These are phyloP conservation scores for Telfairia occidentalis DNA, from an alignment of 331 rosid genomes.

Conservation along the genomic window DNA sequence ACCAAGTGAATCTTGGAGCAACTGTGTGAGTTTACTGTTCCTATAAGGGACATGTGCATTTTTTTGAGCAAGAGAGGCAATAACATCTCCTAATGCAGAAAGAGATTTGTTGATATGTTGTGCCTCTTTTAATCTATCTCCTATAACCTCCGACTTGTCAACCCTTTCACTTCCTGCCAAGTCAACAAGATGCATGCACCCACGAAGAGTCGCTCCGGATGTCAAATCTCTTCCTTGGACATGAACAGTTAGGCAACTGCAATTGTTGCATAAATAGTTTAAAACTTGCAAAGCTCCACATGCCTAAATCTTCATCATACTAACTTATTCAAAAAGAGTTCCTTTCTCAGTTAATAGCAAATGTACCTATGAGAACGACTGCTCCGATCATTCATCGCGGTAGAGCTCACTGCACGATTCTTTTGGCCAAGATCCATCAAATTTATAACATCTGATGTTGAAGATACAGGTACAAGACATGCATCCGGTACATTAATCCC, in stretches of 20 bases:
- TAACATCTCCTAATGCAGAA: slow-evolving; percentile 92
- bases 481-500: slow-evolving; percentile 90
- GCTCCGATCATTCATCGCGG: slow-evolving; percentile 82
- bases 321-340: background rate
- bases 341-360: background rate
- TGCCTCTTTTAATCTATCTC: slow-evolving; percentile 93
- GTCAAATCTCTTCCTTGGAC: slow-evolving; percentile 72
- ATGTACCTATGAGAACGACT: slow-evolving; percentile 87
- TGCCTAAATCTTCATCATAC: background rate
- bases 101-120: slow-evolving; percentile 92
- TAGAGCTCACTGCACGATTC: slow-evolving; percentile 72
- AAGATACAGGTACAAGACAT: slow-evolving; percentile 57
- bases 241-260: slow-evolving; percentile 89
- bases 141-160: slow-evolving; percentile 80
- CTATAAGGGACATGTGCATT: slow-evolving; percentile 83
- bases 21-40: slow-evolving; percentile 89
- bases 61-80: slow-evolving; percentile 72
- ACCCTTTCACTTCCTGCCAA: slow-evolving; percentile 97
- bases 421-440: slow-evolving; percentile 77
- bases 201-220: slow-evolving; percentile 49
- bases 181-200: slow-evolving; percentile 86
- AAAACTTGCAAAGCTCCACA: background rate
- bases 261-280: slow-evolving; percentile 21
- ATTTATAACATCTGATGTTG: slow-evolving; percentile 59
- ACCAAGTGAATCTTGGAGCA: slow-evolving; percentile 95